Conservation (phyloP, 441 rosid species). For the Daphne laureola region DNA sequence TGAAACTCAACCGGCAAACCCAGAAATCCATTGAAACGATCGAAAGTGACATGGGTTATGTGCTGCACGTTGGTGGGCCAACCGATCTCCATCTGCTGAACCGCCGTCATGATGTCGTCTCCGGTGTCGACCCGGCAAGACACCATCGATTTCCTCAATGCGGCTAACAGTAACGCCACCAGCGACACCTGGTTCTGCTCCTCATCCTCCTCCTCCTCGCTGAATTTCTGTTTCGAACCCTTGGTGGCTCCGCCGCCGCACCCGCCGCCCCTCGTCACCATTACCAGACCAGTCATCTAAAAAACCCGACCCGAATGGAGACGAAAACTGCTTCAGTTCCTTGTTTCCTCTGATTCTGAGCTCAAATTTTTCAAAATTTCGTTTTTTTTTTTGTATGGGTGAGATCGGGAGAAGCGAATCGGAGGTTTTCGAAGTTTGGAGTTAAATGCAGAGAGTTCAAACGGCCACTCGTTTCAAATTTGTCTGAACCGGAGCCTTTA, state of each 20-base stretch:
- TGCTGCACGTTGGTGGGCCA: slow-evolving; percentile 93
- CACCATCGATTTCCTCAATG: slow-evolving; percentile 78
- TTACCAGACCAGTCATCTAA: slow-evolving; percentile 59
- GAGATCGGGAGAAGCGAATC: background rate
- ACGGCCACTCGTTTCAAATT: slow-evolving; percentile 72
- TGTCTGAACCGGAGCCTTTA: background rate
- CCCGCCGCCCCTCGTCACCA: slow-evolving; percentile 70
- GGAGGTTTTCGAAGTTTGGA: slow-evolving; percentile 12
- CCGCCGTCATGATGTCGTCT: slow-evolving; percentile 33
- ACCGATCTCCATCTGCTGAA: slow-evolving; percentile 75
- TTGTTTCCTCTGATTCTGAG: background rate
- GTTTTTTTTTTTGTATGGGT: slow-evolving; percentile 16
- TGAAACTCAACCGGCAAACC: slow-evolving; percentile 95
- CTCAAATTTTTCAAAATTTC: background rate
- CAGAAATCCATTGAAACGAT: slow-evolving; percentile 81
- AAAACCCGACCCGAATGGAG: background rate
- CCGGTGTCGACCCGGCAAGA: slow-evolving; percentile 66
- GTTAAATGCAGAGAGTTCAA: slow-evolving; percentile 25
- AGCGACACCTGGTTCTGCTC: slow-evolving; percentile 70
- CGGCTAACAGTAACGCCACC: slow-evolving; percentile 52
- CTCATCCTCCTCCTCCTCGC: slow-evolving; percentile 51
- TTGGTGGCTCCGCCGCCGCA: slow-evolving; percentile 35
- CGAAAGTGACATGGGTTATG: slow-evolving; percentile 86
- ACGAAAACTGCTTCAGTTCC: background rate
- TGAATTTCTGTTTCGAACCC: slow-evolving; percentile 19